These are phyloP conservation scores for Ceraceosorus guamensis DNA, from an alignment of 1,284 basidiomycete species.

Conservation along the genomic window DNA sequence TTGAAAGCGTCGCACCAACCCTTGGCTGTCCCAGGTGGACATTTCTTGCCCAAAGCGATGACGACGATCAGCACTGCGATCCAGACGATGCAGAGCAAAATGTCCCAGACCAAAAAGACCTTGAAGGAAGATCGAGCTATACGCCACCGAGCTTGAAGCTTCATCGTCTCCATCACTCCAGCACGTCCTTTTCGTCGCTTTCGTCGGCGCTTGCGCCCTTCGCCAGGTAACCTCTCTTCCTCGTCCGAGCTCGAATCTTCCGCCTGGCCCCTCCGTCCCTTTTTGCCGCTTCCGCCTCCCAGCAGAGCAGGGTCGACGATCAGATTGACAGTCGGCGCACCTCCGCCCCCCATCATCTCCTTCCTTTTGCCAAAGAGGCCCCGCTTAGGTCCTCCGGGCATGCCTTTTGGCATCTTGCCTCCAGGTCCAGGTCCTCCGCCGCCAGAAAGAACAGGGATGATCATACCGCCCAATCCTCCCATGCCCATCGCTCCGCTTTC, in stretches of 20 bases:
- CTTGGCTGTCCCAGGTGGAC: conserved; percentile 15
- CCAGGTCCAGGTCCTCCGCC: conserved; percentile 10
- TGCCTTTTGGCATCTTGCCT: conserved; percentile 7
- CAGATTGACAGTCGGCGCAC: conserved; percentile 29
- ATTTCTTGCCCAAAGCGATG: conserved; percentile 22
- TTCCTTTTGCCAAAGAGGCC: too few relatives aligned
- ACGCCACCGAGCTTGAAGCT: conserved; percentile 22
- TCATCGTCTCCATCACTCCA: conserved; percentile 23
- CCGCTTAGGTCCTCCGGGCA: too few relatives aligned
- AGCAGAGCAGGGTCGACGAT: conserved; percentile 32
- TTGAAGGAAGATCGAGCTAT: conserved; percentile 21
- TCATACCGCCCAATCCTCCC: conserved; percentile 17
- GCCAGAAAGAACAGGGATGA: conserved; percentile 24
- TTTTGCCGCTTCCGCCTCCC: conserved; percentile 9
- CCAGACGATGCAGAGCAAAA: conserved; percentile 24
- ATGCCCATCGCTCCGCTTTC: conserved; percentile 4
- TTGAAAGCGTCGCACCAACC: conserved; percentile 37
- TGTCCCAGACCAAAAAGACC: conserved; percentile 25
- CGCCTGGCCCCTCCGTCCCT: conserved; percentile 1
- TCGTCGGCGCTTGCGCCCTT: conserved; percentile 9
- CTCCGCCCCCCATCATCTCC: conserved; percentile 2
- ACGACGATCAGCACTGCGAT: conserved; percentile 20
- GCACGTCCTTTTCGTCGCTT: conserved; percentile 13
- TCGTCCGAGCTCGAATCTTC: conserved; percentile 13
- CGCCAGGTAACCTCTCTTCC: conserved; percentile 12